Conservation (phyloP, 2,329 filamentous ascomycete species). For the Alternaria brassicae region DNA sequence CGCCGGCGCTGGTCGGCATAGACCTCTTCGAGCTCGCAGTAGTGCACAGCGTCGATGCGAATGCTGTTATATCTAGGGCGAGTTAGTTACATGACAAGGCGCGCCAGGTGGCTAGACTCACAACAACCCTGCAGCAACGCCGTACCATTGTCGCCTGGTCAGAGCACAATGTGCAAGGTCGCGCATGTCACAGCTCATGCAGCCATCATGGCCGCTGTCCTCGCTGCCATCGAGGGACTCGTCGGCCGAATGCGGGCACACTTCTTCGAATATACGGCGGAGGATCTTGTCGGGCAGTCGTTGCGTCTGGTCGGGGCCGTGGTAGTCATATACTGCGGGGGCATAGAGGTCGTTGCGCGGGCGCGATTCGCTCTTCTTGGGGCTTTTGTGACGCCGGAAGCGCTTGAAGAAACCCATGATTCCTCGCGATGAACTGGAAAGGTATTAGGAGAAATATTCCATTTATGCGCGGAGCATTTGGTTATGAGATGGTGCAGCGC, state of each 20-base stretch:
- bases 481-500: slow-evolving; percentile 23
- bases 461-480: slow-evolving; percentile 24
- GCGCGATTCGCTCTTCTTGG: slow-evolving; percentile 47
- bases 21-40: slow-evolving; percentile 85
- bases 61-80: slow-evolving; percentile 78
- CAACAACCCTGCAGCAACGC: slow-evolving; percentile 64
- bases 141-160: slow-evolving; percentile 76
- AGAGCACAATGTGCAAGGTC: slow-evolving; percentile 82
- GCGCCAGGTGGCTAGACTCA: slow-evolving; percentile 57
- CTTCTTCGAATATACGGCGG: slow-evolving; percentile 76
- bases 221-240: slow-evolving; percentile 78
- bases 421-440: slow-evolving; percentile 37
- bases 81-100: slow-evolving; percentile 12
- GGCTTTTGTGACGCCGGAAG: slow-evolving; percentile 54
- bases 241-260: slow-evolving; percentile 84
- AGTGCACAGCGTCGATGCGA: slow-evolving; percentile 92
- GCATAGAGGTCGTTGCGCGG: slow-evolving; percentile 42
- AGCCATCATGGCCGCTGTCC: slow-evolving; percentile 77
- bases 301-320: slow-evolving; percentile 53
- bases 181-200: slow-evolving; percentile 92
- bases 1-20: slow-evolving; percentile 73
- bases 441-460: slow-evolving; percentile 22
- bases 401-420: slow-evolving; percentile 61
- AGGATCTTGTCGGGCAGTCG: slow-evolving; percentile 73
- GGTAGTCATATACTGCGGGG: slow-evolving; percentile 36